Evolutionary conservation across 768 basidiomycete species (phyloP).

Genomic region (Cyclocybe cylindracea): DNA sequence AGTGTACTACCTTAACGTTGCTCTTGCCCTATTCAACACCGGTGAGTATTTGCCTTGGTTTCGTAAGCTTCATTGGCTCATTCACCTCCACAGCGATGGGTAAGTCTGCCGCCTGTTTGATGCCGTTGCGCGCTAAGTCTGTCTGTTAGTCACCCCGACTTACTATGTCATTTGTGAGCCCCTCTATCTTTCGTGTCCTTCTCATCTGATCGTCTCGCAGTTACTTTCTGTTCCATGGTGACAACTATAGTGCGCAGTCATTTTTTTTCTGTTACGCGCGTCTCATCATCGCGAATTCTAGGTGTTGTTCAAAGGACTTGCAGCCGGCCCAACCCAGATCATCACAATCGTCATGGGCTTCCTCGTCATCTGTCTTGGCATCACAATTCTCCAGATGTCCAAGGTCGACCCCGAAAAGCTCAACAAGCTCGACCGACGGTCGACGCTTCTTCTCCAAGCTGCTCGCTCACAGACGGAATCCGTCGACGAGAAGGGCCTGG

Average conservation of each 20-base stretch:
- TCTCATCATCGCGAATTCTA: slow-evolving; percentile 20
- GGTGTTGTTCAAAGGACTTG: slow-evolving; percentile 90
- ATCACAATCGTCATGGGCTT: slow-evolving; percentile 93
- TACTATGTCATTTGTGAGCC: slow-evolving; percentile 82
- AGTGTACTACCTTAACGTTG: slow-evolving; percentile 94
- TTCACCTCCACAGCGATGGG: slow-evolving; percentile 58
- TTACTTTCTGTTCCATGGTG: slow-evolving; percentile 83
- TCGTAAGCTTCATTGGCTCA: slow-evolving; percentile 6
- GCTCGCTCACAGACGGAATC: slow-evolving; percentile 69
- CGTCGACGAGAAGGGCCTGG: slow-evolving; percentile 64
- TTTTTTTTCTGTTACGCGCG: neutral
- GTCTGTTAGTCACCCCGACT: slow-evolving; percentile 71
- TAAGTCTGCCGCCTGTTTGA: slow-evolving; percentile 25
- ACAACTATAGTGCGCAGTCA: slow-evolving; percentile 68
- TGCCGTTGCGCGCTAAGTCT: slow-evolving; percentile 11
- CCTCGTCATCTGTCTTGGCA: slow-evolving; percentile 87
- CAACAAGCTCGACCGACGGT: slow-evolving; percentile 80
- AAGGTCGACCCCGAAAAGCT: slow-evolving; percentile 87
- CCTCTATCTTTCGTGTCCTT: slow-evolving; percentile 2
- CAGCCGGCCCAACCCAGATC: slow-evolving; percentile 74
- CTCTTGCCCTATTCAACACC: slow-evolving; percentile 93
- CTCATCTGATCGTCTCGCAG: slow-evolving; percentile 34
- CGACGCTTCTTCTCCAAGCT: slow-evolving; percentile 91
- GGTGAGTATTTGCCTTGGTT: slow-evolving; percentile 41
- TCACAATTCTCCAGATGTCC: slow-evolving; percentile 94